These are phyloP conservation scores for Ophiostoma angusticollis DNA, from an alignment of 2,329 filamentous ascomycete species.

Conservation along the genomic window DNA sequence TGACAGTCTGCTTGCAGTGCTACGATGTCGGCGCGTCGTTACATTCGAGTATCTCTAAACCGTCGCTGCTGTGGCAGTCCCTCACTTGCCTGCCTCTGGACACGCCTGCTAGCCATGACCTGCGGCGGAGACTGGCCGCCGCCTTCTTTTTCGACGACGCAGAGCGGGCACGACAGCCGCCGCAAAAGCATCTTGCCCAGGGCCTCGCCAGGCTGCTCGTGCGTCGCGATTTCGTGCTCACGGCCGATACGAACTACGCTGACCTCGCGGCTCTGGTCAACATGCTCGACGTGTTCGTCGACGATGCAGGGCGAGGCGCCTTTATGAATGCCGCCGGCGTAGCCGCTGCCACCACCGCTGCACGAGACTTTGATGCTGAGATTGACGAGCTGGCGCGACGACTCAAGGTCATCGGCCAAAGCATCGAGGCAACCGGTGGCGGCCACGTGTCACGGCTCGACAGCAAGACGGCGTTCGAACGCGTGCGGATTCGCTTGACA, in stretches of 20 bases:
- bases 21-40: slow-evolving; percentile 34
- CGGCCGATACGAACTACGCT: slow-evolving; percentile 50
- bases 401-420: slow-evolving; percentile 44
- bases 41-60: slow-evolving; percentile 31
- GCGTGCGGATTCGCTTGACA: slow-evolving; percentile 59
- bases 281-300: slow-evolving; percentile 64
- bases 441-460: slow-evolving; percentile 60
- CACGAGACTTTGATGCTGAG: slow-evolving; percentile 48
- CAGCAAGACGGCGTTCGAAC: slow-evolving; percentile 63
- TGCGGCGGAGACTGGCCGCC: slow-evolving; percentile 54
- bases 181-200: slow-evolving; percentile 27
- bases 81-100: slow-evolving; percentile 46
- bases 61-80: slow-evolving; percentile 42
- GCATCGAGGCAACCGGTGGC: slow-evolving; percentile 63
- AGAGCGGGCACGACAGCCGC: slow-evolving; percentile 28
- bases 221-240: slow-evolving; percentile 32
- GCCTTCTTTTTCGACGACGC: slow-evolving; percentile 46
- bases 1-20: slow-evolving; percentile 25
- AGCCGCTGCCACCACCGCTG: slow-evolving; percentile 14
- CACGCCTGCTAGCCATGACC: slow-evolving; percentile 37
- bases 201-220: slow-evolving; percentile 28
- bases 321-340: not conserved
- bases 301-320: slow-evolving; percentile 30
- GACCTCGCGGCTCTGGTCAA: slow-evolving; percentile 51
- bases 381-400: slow-evolving; percentile 53